Evolutionary conservation across 2,329 filamentous ascomycete genomes (phyloP).

Genomic region (Colletotrichum higginsianum): DNA sequence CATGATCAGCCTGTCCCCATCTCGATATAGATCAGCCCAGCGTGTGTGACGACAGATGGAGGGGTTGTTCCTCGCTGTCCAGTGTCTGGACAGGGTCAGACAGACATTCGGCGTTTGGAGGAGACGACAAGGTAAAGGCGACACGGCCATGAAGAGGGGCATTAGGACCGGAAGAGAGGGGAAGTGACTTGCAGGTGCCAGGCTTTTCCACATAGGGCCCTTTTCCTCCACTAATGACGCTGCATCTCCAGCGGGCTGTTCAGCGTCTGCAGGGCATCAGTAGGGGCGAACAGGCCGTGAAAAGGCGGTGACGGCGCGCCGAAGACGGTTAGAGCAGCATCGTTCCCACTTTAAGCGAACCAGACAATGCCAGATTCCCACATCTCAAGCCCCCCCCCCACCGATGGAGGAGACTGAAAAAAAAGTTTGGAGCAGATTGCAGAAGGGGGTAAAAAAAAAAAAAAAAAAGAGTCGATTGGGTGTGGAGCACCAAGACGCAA

Average conservation of each 20-base stretch:
- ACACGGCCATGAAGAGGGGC: constrained; percentile 29
- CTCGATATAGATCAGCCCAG: constrained; percentile 19
- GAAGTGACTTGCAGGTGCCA: constrained; percentile 27
- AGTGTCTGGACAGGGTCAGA: neutral
- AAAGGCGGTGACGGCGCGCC: constrained; percentile 41
- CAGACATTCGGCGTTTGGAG: constrained; percentile 1
- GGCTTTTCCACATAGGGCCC: constrained; percentile 23
- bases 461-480: constrained; percentile 35
- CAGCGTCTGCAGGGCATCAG: constrained; percentile 29
- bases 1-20: constrained; percentile 21
- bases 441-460: constrained; percentile 17
- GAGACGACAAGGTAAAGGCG: constrained; percentile 8
- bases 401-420: constrained; percentile 43
- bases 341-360: constrained; percentile 34
- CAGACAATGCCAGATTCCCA: constrained; percentile 34
- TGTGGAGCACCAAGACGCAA: constrained; percentile 29
- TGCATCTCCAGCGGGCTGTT: constrained; percentile 33
- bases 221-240: constrained; percentile 34
- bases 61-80: neutral
- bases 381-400: constrained; percentile 27
- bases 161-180: constrained; percentile 15
- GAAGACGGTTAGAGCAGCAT: constrained; percentile 20
- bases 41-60: constrained; percentile 34
- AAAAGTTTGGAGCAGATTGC: constrained; percentile 48
- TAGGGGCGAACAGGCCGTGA: constrained; percentile 24